Percentiles rank a stretch among this genome's conserved stretches.
Evolutionary conservation across 164 flowering plant genomes (phyloP).

Genomic region (Kalanchoe fedtschenkoi): DNA sequence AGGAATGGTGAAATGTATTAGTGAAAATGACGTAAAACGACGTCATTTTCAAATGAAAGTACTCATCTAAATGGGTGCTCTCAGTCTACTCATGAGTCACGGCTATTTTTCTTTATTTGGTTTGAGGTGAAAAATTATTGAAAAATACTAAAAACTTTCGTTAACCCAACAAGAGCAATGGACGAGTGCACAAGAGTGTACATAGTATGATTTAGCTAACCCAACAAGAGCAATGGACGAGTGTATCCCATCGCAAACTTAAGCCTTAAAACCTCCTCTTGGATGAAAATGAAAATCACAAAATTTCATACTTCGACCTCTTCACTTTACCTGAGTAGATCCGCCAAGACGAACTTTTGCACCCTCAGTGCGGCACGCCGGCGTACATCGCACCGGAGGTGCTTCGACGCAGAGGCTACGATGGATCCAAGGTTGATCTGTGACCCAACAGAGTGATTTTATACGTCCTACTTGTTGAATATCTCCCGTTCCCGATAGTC

Average conservation of each 20-base stretch:
- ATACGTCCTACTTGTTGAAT: neutral
- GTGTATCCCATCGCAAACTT: neutral
- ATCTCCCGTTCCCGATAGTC: neutral
- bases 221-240: too few species aligned
- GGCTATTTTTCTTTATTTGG: too few species aligned
- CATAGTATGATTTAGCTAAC: too few species aligned
- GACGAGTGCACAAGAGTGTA: too few species aligned
- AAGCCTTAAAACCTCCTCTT: neutral
- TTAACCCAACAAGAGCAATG: too few species aligned
- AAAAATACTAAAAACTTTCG: too few species aligned
- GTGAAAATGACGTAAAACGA: too few species aligned
- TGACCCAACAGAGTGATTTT: neutral
- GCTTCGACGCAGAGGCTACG: neutral
- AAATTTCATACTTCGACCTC: neutral
- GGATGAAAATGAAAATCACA: slow-evolving; percentile 2
- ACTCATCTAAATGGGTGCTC: too few species aligned
- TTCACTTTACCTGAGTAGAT: neutral
- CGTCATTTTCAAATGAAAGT: too few species aligned
- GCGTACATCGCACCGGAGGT: neutral
- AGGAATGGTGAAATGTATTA: too few species aligned
- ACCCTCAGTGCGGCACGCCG: neutral
- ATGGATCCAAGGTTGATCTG: neutral
- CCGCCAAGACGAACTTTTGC: neutral
- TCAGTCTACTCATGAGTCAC: too few species aligned
- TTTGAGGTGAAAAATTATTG: too few species aligned